Evolutionary conservation across 1,284 basidiomycete species (phyloP).

Genomic region (Ustilago loliicola): DNA sequence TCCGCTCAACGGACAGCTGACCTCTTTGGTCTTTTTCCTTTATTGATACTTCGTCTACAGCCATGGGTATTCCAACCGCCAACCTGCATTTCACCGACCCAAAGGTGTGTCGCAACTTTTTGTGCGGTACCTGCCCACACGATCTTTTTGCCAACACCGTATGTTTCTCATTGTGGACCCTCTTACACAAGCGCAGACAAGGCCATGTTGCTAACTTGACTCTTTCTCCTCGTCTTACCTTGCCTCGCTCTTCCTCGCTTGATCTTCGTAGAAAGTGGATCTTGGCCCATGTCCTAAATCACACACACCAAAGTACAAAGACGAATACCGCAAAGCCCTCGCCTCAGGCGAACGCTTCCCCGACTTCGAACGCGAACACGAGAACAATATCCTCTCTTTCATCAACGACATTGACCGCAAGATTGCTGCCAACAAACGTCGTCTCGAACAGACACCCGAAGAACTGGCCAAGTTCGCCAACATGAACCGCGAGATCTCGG

Average conservation of each 20-base stretch:
- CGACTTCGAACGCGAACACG: constrained; percentile 75
- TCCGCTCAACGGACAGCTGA: not conserved
- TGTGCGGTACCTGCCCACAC: constrained; percentile 98
- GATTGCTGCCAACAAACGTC: constrained; percentile 90
- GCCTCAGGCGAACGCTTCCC: constrained; percentile 74
- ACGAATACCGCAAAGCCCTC: constrained; percentile 85
- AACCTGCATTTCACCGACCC: constrained; percentile 93
- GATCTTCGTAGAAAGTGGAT: constrained; percentile 90
- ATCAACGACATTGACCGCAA: constrained; percentile 98
- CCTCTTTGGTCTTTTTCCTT: not conserved
- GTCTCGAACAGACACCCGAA: constrained; percentile 98
- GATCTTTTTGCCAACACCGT: constrained; percentile 98
- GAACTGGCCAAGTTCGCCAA: constrained; percentile 99
- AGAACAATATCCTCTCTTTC: constrained; percentile 92
- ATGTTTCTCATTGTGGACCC: constrained; percentile 69
- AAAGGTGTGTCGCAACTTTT: constrained; percentile 98
- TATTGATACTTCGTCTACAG: constrained; percentile 23
- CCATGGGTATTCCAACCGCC: constrained; percentile 65
- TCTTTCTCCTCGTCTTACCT: constrained; percentile 8
- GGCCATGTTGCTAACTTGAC: not conserved
- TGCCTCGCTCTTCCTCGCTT: not conserved
- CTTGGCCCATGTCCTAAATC: constrained; percentile 96
- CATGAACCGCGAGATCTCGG: constrained; percentile 98
- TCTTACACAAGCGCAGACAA: not conserved
- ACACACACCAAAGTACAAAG: constrained; percentile 93